These are phyloP conservation scores for Xylaria sp. DNA, from an alignment of 2,329 filamentous ascomycete genomes.

Conservation along the genomic window DNA sequence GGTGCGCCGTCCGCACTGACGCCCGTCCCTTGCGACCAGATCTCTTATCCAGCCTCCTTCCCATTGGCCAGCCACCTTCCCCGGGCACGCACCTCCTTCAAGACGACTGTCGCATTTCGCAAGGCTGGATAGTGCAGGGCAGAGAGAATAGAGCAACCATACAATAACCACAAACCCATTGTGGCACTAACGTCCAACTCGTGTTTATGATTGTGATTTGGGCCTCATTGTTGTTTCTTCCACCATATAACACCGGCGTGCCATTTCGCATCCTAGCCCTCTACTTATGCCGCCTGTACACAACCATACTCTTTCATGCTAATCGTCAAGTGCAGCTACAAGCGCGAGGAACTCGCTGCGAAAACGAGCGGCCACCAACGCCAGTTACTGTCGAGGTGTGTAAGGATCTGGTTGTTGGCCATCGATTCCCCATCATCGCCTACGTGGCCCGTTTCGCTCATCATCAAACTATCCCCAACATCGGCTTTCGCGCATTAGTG, in stretches of 20 bases:
- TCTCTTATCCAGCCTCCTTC: slow-evolving; percentile 18
- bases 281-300: background rate
- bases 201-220: background rate
- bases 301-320: slow-evolving; percentile 3
- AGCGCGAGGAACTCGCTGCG: background rate
- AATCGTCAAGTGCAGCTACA: slow-evolving; percentile 1
- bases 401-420: background rate
- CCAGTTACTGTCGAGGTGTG: background rate
- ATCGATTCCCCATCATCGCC: background rate
- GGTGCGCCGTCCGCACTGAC: slow-evolving; percentile 15
- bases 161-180: slow-evolving; percentile 4
- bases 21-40: slow-evolving; percentile 19
- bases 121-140: slow-evolving; percentile 22
- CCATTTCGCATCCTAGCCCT: background rate
- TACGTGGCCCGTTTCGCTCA: background rate
- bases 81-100: slow-evolving; percentile 7
- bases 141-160: slow-evolving; percentile 12
- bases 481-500: background rate
- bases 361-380: background rate
- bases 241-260: background rate
- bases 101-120: slow-evolving; percentile 26
- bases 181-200: background rate
- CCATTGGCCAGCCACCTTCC: slow-evolving; percentile 22
- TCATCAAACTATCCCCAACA: background rate
- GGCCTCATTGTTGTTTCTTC: background rate